These are phyloP conservation scores for Cryptococcus wingfieldii DNA, from an alignment of 1,284 basidiomycete genomes.

Conservation along the genomic window DNA sequence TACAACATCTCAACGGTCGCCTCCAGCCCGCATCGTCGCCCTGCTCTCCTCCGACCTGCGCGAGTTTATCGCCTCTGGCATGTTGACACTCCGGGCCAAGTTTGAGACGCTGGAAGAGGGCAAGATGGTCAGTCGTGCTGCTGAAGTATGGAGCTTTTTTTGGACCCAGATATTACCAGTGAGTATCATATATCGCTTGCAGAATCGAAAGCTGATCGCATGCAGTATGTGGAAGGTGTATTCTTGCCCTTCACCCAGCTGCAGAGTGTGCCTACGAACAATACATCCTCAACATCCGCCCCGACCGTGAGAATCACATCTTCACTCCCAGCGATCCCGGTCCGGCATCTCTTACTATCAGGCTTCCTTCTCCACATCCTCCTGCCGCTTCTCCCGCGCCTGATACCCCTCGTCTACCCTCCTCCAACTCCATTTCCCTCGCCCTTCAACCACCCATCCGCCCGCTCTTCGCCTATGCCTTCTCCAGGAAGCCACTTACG, in stretches of 20 bases:
- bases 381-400: slow-evolving; percentile 41
- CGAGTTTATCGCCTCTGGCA: slow-evolving; percentile 79
- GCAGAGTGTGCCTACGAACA: slow-evolving; percentile 26
- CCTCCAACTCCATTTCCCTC: neutral
- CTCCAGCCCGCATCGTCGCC: slow-evolving; percentile 48
- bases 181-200: slow-evolving; percentile 12
- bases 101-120: slow-evolving; percentile 62
- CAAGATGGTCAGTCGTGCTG: slow-evolving; percentile 64
- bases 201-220: neutral
- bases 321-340: slow-evolving; percentile 29
- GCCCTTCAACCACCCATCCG: no score
- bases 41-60: slow-evolving; percentile 71
- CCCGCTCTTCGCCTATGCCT: no score
- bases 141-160: slow-evolving; percentile 90
- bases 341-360: slow-evolving; percentile 46
- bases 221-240: slow-evolving; percentile 50
- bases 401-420: slow-evolving; percentile 28
- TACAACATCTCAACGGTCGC: slow-evolving; percentile 35
- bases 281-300: slow-evolving; percentile 8
- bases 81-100: slow-evolving; percentile 86
- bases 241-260: slow-evolving; percentile 51
- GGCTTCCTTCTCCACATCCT: slow-evolving; percentile 48
- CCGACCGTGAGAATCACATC: slow-evolving; percentile 8
- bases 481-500: neutral
- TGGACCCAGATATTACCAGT: slow-evolving; percentile 82